Evolutionary conservation across 1,284 basidiomycete genomes (phyloP).

Genomic region (Meripilus lineatus): DNA sequence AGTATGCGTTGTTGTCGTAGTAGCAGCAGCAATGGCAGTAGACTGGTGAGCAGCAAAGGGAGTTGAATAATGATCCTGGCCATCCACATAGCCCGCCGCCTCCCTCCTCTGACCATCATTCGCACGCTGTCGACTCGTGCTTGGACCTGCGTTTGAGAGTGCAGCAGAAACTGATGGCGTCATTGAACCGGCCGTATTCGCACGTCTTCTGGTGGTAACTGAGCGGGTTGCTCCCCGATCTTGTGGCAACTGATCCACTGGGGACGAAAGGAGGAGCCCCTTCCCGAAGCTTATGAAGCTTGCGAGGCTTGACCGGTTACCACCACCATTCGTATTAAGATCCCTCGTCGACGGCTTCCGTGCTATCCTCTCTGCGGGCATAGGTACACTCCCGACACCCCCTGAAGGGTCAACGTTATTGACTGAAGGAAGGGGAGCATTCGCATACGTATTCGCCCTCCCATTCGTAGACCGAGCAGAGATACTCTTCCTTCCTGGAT

Average conservation of each 20-base stretch:
- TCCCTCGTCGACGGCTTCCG: not conserved
- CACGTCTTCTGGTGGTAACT: slow-evolving; percentile 1
- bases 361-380: slow-evolving; percentile 27
- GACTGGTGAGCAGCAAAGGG: slow-evolving; percentile 7
- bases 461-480: not conserved
- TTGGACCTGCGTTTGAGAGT: too few relatives aligned
- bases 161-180: slow-evolving; percentile 3
- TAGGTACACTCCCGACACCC: slow-evolving; percentile 58
- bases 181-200: slow-evolving; percentile 11
- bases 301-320: slow-evolving; percentile 6
- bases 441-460: slow-evolving; percentile 11
- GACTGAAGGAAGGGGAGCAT: slow-evolving; percentile 37
- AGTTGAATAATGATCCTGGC: slow-evolving; percentile 16
- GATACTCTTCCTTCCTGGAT: slow-evolving; percentile 4
- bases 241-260: too few relatives aligned
- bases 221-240: too few relatives aligned
- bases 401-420: slow-evolving; percentile 40
- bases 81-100: slow-evolving; percentile 8
- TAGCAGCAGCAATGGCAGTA: too few relatives aligned
- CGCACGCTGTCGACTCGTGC: slow-evolving; percentile 4
- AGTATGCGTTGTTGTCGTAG: too few relatives aligned
- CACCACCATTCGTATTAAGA: slow-evolving; percentile 14
- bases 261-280: not conserved
- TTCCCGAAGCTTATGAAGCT: slow-evolving; percentile 6
- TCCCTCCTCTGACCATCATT: slow-evolving; percentile 3